These are phyloP conservation scores for Leucocoprinus birnbaumii DNA, from an alignment of 768 basidiomycete species.

Conservation along the genomic window DNA sequence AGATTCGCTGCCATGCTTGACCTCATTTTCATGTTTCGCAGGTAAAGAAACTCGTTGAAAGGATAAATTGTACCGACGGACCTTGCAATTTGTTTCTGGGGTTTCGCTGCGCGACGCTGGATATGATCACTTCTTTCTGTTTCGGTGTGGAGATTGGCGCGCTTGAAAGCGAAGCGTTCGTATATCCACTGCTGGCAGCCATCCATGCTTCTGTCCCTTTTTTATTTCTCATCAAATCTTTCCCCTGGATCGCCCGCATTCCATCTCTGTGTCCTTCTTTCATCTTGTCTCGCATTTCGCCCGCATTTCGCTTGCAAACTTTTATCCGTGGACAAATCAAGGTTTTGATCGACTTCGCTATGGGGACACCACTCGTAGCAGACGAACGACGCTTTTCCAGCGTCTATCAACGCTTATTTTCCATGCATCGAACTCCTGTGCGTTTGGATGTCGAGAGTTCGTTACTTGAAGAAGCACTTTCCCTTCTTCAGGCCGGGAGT, in stretches of 20 bases:
- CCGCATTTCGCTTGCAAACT: background rate
- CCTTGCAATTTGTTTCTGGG: slow-evolving; percentile 36
- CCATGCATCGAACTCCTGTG: background rate
- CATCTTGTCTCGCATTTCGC: background rate
- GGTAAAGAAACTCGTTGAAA: slow-evolving; percentile 28
- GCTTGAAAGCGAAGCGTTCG: slow-evolving; percentile 30
- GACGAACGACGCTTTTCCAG: slow-evolving; percentile 12
- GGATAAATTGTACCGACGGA: slow-evolving; percentile 15
- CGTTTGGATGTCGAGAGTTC: background rate
- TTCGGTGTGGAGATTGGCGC: slow-evolving; percentile 31
- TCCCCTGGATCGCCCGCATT: slow-evolving; percentile 23
- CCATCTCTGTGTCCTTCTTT: background rate
- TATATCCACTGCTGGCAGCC: slow-evolving; percentile 28
- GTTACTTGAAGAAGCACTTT: slow-evolving; percentile 30
- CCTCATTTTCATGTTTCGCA: slow-evolving; percentile 12
- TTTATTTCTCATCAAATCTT: slow-evolving; percentile 29
- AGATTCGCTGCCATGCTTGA: background rate
- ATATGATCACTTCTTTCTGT: slow-evolving; percentile 40
- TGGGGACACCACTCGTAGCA: slow-evolving; percentile 7
- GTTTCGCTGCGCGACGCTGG: slow-evolving; percentile 38
- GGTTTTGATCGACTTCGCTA: slow-evolving; percentile 11
- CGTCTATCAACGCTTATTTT: background rate
- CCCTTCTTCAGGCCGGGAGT: slow-evolving; percentile 35
- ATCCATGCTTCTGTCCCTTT: slow-evolving; percentile 26
- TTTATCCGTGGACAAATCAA: slow-evolving; percentile 12